These are phyloP conservation scores for Phialophora expanda DNA, from an alignment of 2,329 filamentous ascomycete species.

Conservation along the genomic window DNA sequence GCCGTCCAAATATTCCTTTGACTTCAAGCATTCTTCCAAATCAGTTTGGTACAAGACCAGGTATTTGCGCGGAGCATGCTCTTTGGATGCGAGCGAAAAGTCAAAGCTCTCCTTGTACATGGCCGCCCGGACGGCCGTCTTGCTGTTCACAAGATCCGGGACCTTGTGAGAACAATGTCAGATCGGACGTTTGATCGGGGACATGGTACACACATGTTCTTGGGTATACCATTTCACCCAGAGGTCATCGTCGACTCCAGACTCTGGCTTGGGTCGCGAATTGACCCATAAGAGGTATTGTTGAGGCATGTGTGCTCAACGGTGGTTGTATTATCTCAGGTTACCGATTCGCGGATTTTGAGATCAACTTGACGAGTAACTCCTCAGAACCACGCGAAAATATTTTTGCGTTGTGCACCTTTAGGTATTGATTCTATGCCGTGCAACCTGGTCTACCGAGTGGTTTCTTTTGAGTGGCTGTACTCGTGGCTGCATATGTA, in stretches of 20 bases:
- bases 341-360: too few species aligned
- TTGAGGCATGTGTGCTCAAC: constrained; percentile 17
- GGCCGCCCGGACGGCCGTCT: constrained; percentile 19
- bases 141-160: constrained; percentile 28
- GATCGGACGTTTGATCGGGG: background rate
- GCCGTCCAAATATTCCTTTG: constrained; percentile 67
- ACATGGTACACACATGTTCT: constrained; percentile 27
- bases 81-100: constrained; percentile 20
- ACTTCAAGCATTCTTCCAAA: constrained; percentile 69
- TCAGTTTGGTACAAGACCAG: constrained; percentile 81
- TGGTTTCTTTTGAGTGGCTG: too few species aligned
- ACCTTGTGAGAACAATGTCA: constrained; percentile 9
- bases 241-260: constrained; percentile 27
- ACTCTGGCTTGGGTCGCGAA: constrained; percentile 21
- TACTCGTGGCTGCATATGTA: too few species aligned
- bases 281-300: constrained; percentile 30
- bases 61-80: constrained; percentile 64
- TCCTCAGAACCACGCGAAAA: too few species aligned
- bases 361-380: too few species aligned
- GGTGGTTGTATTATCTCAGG: too few species aligned
- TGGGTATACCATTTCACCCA: constrained; percentile 33
- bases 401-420: too few species aligned
- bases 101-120: constrained; percentile 29
- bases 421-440: too few species aligned
- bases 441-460: too few species aligned